These are phyloP conservation scores for Penicillium aurantiogriseum DNA, from an alignment of 2,329 filamentous ascomycete species.

Conservation along the genomic window DNA sequence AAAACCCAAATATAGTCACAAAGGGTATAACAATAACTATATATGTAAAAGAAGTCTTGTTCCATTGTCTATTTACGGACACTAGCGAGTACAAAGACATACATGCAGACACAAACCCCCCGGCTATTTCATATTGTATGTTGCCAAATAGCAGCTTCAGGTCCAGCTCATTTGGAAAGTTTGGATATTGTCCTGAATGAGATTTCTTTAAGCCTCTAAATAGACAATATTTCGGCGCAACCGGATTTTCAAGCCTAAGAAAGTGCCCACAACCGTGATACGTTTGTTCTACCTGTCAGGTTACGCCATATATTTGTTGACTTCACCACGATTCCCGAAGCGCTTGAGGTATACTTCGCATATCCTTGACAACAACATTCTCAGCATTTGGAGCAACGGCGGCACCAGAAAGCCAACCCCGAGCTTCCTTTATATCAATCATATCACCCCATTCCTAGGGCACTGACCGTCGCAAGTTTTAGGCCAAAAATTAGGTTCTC, in stretches of 20 bases:
- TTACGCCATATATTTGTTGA: neutral
- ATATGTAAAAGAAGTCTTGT: neutral
- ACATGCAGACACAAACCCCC: neutral
- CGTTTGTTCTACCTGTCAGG: neutral
- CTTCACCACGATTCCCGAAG: neutral
- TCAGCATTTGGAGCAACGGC: neutral
- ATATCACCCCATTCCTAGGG: slow-evolving; percentile 8
- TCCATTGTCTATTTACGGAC: neutral
- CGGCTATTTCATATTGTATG: neutral
- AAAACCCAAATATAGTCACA: neutral
- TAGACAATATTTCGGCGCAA: neutral
- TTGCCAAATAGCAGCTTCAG: neutral
- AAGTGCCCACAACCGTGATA: neutral
- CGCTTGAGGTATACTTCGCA: slow-evolving; percentile 1
- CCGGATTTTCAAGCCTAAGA: neutral
- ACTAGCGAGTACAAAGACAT: neutral
- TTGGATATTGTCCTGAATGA: neutral
- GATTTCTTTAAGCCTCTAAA: neutral
- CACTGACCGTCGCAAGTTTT: slow-evolving; percentile 12
- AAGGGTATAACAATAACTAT: neutral
- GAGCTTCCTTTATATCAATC: slow-evolving; percentile 1
- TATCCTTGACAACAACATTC: slow-evolving; percentile 7
- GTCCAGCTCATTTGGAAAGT: neutral
- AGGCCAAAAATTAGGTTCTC: slow-evolving; percentile 13
- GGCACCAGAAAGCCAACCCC: slow-evolving; percentile 1